These are phyloP conservation scores for Gentiana macrophylla DNA, from an alignment of 257 asterid genomes.

Conservation along the genomic window DNA sequence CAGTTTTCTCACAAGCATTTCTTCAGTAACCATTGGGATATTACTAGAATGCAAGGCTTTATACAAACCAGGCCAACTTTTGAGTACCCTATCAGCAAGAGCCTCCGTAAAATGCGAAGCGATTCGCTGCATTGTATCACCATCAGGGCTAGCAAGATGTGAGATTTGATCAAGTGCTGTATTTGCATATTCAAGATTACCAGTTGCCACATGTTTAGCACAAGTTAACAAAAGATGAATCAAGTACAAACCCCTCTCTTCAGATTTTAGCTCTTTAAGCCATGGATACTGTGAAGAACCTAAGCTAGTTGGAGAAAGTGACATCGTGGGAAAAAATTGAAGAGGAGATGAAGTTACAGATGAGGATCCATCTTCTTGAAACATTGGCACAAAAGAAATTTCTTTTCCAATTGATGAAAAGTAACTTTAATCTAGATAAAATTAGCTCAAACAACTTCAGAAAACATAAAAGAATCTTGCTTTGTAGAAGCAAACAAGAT, in stretches of 20 bases:
- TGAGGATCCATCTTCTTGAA: conserved; percentile 91
- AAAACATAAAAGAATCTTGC: not conserved
- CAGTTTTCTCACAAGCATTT: conserved; percentile 61
- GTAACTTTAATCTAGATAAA: no score
- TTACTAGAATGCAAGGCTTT: conserved; percentile 59
- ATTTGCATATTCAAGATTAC: conserved; percentile 75
- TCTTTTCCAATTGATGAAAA: no score
- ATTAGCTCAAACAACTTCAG: not conserved
- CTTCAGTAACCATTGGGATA: conserved; percentile 37
- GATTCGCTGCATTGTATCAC: conserved; percentile 91
- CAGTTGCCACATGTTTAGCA: conserved; percentile 71
- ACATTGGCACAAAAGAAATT: conserved; percentile 26
- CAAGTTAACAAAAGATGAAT: conserved; percentile 77
- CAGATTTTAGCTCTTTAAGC: conserved; percentile 82
- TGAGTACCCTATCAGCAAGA: conserved; percentile 68
- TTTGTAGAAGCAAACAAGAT: conserved; percentile 3
- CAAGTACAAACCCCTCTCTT: conserved; percentile 76
- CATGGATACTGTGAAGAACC: conserved; percentile 43
- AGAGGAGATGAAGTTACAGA: conserved; percentile 69
- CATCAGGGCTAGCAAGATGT: conserved; percentile 71
- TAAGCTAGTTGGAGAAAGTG: conserved; percentile 34
- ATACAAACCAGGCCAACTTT: conserved; percentile 74
- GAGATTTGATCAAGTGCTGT: conserved; percentile 85
- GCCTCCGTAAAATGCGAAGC: conserved; percentile 84
- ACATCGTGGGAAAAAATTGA: conserved; percentile 49